phyloP scores from a whole-genome alignment of 139 green algal genomes.

The Chlorella sp. region DNA sequence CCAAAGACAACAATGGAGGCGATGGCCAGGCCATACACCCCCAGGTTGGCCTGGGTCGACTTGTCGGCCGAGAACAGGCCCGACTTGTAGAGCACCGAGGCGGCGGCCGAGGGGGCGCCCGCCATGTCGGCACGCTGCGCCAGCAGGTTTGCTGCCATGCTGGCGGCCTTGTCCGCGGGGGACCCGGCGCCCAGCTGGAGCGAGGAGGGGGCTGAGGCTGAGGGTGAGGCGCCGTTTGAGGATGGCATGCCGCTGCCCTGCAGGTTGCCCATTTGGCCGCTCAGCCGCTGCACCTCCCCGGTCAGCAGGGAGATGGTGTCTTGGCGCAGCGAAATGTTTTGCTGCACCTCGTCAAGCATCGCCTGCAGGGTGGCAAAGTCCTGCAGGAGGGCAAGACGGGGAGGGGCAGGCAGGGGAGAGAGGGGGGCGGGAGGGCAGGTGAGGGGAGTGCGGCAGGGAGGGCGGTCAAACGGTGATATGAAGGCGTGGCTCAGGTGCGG shows the following conservation, averaged over 20 bases:
- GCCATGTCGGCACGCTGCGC: neutral
- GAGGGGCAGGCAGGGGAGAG: too few relatives aligned
- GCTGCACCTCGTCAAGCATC: conserved; percentile 35
- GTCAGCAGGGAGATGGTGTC: conserved; percentile 32
- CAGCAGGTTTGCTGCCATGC: conserved; percentile 6
- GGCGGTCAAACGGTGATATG: too few relatives aligned
- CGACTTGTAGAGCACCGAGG: neutral
- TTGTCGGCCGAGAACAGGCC: conserved; percentile 9
- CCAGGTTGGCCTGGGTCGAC: neutral
- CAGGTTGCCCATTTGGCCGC: conserved; percentile 3
- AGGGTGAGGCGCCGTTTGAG: neutral
- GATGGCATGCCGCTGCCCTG: conserved; percentile 8
- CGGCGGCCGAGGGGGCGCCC: neutral
- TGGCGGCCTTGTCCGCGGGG: neutral
- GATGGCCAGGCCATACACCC: conserved; percentile 1
- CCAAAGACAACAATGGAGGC: conserved; percentile 8
- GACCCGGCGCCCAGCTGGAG: neutral
- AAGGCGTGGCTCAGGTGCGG: too few relatives aligned
- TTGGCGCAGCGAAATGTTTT: conserved; percentile 25
- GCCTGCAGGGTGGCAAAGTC: conserved; percentile 38
- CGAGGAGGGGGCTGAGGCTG: neutral
- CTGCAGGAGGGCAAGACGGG: neutral
- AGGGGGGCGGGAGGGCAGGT: neutral
- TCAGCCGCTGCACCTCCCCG: conserved; percentile 24
- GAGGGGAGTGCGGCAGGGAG: neutral